These are phyloP conservation scores for Citrullus mucosospermus DNA, from an alignment of 306 rosid species.

Conservation along the genomic window DNA sequence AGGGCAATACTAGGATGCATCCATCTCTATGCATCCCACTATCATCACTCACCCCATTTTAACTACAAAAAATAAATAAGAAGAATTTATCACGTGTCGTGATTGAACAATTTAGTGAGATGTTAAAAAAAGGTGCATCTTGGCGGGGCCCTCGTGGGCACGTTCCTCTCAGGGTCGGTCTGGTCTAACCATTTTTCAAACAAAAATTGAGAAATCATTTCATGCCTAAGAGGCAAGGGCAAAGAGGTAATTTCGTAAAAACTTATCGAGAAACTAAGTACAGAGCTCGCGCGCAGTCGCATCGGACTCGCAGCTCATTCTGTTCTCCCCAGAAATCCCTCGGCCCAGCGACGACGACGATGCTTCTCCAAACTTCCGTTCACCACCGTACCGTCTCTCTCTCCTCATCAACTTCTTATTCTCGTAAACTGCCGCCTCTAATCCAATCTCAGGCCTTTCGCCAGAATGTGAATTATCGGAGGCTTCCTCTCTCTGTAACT, in stretches of 20 bases:
- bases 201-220: neutral
- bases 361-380: slow-evolving; percentile 41
- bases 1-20: no score
- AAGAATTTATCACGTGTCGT: no score
- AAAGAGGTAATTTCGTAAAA: neutral
- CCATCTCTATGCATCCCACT: no score
- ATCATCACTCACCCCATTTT: no score
- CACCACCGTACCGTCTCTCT: slow-evolving; percentile 35
- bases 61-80: no score
- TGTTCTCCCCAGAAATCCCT: neutral
- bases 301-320: neutral
- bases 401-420: slow-evolving; percentile 35
- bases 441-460: slow-evolving; percentile 12
- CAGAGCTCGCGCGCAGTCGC: neutral
- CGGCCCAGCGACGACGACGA: slow-evolving; percentile 9
- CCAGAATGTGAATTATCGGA: slow-evolving; percentile 1
- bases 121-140: no score
- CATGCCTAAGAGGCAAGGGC: neutral
- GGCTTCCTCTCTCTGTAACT: slow-evolving; percentile 16
- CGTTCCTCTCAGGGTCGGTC: no score
- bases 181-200: no score
- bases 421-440: slow-evolving; percentile 14
- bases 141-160: no score
- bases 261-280: slow-evolving; percentile 11
- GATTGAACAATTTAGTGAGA: no score